Percentiles rank a stretch among this genome's conserved stretches.
These are phyloP conservation scores for Syzygium oleosum DNA, from an alignment of 345 rosid species.

Conservation along the genomic window DNA sequence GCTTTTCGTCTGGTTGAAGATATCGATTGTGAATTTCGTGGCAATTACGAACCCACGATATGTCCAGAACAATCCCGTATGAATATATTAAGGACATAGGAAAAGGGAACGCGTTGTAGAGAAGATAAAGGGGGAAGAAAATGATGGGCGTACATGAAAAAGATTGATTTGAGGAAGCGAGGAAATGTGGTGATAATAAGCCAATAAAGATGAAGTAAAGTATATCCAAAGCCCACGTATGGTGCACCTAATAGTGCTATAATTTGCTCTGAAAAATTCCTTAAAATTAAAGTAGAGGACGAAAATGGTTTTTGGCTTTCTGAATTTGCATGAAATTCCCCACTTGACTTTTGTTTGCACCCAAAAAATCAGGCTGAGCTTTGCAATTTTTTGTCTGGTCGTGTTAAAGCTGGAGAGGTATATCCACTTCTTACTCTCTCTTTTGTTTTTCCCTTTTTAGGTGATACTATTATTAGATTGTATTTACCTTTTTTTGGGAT, in stretches of 20 bases:
- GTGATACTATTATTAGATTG: background rate
- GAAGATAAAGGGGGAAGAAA: background rate
- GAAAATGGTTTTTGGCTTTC: background rate
- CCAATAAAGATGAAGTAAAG: background rate
- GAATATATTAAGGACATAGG: background rate
- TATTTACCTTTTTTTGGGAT: background rate
- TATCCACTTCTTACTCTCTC: background rate
- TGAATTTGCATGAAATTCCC: background rate
- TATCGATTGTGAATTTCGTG: background rate
- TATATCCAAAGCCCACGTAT: background rate
- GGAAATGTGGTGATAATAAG: background rate
- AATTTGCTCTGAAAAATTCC: background rate
- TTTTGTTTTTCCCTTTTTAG: background rate
- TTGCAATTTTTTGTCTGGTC: background rate
- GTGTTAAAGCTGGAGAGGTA: background rate
- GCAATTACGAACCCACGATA: fast-evolving
- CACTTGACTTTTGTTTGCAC: background rate
- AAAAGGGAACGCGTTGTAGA: background rate
- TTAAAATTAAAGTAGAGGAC: background rate
- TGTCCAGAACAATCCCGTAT: fast-evolving
- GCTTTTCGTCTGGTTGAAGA: background rate
- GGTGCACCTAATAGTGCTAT: background rate
- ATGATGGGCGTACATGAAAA: no score
- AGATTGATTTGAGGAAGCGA: no score
- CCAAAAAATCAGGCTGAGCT: background rate